Conservation (phyloP, 2,329 filamentous ascomycete species). For the Thermothelomyces thermophilus region DNA sequence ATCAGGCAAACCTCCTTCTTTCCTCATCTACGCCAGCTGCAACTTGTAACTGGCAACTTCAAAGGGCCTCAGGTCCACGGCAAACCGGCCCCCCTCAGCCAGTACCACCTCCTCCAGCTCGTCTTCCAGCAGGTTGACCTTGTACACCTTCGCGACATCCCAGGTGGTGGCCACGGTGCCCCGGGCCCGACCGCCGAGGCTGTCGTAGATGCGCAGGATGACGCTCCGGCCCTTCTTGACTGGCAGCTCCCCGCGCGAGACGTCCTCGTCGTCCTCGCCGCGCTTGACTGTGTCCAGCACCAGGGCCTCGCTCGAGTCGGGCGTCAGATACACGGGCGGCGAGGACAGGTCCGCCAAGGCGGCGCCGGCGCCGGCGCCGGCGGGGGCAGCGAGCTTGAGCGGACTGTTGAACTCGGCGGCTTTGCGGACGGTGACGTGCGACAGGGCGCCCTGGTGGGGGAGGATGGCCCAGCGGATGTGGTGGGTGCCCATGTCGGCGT, state of each 20-base stretch:
- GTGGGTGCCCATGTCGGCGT: conserved; percentile 90
- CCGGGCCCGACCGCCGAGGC: conserved; percentile 71
- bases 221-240: conserved; percentile 66
- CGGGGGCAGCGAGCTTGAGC: conserved; percentile 42
- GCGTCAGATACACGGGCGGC: conserved; percentile 59
- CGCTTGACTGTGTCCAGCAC: conserved; percentile 88
- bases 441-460: conserved; percentile 69
- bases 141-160: conserved; percentile 68
- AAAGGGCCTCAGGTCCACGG: conserved; percentile 67
- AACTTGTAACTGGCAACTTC: conserved; percentile 69
- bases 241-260: conserved; percentile 53
- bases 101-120: conserved; percentile 61
- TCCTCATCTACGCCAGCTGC: conserved; percentile 18
- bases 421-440: conserved; percentile 67
- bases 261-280: conserved; percentile 78
- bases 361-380: conserved; percentile 19
- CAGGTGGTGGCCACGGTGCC: conserved; percentile 63
- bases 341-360: conserved; percentile 23
- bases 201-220: conserved; percentile 81
- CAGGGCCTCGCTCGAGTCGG: conserved; percentile 51
- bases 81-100: conserved; percentile 40
- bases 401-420: conserved; percentile 90
- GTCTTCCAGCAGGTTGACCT: conserved; percentile 85
- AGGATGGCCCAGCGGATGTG: conserved; percentile 85
- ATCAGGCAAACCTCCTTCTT: too few relatives aligned